phyloP scores from a whole-genome alignment of 768 basidiomycete species.

The Boletus pseudo-olivaceus region DNA sequence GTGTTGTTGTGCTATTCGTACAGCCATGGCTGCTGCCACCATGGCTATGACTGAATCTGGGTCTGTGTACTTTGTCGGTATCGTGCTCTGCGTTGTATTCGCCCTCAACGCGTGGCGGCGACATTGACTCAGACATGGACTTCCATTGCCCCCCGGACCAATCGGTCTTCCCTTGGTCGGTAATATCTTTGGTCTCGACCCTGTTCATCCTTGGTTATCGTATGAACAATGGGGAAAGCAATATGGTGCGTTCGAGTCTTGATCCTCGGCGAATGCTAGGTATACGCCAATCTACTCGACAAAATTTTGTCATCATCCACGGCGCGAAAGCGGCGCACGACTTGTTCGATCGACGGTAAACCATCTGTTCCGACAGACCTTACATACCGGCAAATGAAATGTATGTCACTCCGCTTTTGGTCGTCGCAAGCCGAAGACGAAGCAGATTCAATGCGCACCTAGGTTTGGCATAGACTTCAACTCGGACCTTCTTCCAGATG shows the following conservation, averaged over 20 bases:
- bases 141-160: constrained; percentile 49
- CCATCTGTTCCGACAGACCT: constrained; percentile 28
- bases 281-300: constrained; percentile 27
- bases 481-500: constrained; percentile 29
- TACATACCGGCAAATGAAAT: constrained; percentile 16
- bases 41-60: background rate
- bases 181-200: constrained; percentile 18
- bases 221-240: constrained; percentile 33
- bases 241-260: constrained; percentile 22
- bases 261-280: background rate
- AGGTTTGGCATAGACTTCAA: constrained; percentile 33
- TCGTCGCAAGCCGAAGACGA: background rate
- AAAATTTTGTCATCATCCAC: constrained; percentile 29
- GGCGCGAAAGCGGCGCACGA: constrained; percentile 19
- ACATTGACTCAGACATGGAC: constrained; percentile 9
- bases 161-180: constrained; percentile 39
- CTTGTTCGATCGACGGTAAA: constrained; percentile 26
- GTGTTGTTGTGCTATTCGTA: background rate
- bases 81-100: constrained; percentile 2
- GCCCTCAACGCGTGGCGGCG: constrained; percentile 16
- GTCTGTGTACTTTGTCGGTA: constrained; percentile 2
- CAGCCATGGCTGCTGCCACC: too few relatives aligned
- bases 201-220: constrained; percentile 28
- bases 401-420: constrained; percentile 8
- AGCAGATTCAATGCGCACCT: background rate